phyloP scores from a whole-genome alignment of 176 grass and related monocot genomes.

The Bothriochloa decipiens region DNA sequence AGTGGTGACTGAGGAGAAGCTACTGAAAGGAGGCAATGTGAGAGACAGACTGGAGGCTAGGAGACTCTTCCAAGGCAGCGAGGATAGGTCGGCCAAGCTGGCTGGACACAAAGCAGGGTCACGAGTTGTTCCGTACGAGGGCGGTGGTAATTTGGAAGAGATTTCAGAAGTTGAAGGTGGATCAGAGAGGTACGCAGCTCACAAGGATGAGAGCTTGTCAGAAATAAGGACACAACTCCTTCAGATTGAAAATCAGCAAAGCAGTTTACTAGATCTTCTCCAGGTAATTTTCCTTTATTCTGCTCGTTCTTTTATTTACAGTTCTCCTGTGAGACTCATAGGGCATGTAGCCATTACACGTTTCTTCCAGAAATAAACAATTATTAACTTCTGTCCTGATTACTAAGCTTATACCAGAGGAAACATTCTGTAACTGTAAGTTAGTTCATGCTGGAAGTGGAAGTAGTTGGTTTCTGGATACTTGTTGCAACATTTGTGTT shows the following conservation, averaged over 20 bases:
- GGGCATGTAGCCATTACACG: not conserved
- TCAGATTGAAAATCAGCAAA: slow-evolving; percentile 98
- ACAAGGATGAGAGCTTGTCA: slow-evolving; percentile 72
- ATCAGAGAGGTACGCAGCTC: slow-evolving; percentile 39
- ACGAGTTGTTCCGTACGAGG: slow-evolving; percentile 72
- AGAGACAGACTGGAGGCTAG: slow-evolving; percentile 61
- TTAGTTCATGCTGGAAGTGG: not conserved
- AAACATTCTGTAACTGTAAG: not conserved
- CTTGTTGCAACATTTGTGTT: not conserved
- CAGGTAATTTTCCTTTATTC: slow-evolving; percentile 63
- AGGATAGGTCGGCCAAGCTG: slow-evolving; percentile 56
- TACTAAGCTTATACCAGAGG: slow-evolving; percentile 12
- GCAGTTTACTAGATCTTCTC: slow-evolving; percentile 86
- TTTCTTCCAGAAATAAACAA: not conserved
- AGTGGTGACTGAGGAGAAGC: slow-evolving; percentile 72
- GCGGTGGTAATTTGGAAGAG: slow-evolving; percentile 55
- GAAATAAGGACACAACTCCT: slow-evolving; percentile 74
- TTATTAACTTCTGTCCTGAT: not conserved
- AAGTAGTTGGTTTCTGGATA: not conserved
- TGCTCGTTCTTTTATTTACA: slow-evolving; percentile 8
- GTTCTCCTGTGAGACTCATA: slow-evolving; percentile 1
- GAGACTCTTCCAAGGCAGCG: slow-evolving; percentile 60
- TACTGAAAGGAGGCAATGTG: slow-evolving; percentile 55
- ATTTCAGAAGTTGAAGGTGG: slow-evolving; percentile 57
- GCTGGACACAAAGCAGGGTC: slow-evolving; percentile 63